A percentile compares a stretch with the other conserved stretches of the same genome.
These are phyloP conservation scores for Trichoderma oligosporum DNA, from an alignment of 2,329 filamentous ascomycete species.

Conservation along the genomic window DNA sequence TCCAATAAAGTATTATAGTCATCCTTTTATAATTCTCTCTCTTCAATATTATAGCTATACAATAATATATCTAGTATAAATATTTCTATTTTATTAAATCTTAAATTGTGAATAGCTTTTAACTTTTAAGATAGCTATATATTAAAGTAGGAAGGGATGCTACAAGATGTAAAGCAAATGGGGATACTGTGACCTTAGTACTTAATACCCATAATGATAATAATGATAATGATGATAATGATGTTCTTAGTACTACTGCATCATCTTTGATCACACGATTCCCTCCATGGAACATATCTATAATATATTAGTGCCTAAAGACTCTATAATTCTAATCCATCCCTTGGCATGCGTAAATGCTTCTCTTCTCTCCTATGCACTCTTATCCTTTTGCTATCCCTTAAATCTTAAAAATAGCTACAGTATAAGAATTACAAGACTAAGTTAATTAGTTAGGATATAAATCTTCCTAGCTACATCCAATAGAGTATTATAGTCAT, in stretches of 20 bases:
- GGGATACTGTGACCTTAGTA: conserved; percentile 34
- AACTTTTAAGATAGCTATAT: conserved; percentile 58
- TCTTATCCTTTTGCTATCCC: conserved; percentile 56
- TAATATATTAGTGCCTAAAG: conserved; percentile 62
- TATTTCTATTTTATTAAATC: conserved; percentile 68
- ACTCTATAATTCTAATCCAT: conserved; percentile 70
- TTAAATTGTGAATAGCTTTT: conserved; percentile 58
- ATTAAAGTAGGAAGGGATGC: conserved; percentile 43
- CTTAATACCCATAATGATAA: background rate
- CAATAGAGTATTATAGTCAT: conserved; percentile 52
- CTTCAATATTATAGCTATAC: conserved; percentile 53
- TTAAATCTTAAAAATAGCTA: conserved; percentile 77
- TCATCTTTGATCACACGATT: too few species aligned
- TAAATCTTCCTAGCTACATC: conserved; percentile 51
- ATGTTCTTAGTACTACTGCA: too few species aligned
- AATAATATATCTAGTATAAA: conserved; percentile 68
- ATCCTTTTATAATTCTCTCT: conserved; percentile 49
- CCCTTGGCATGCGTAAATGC: conserved; percentile 60
- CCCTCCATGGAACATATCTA: too few species aligned
- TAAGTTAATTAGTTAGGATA: conserved; percentile 49
- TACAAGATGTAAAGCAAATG: conserved; percentile 54
- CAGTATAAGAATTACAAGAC: conserved; percentile 63
- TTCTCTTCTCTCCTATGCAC: conserved; percentile 54
- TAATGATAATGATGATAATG: too few species aligned
- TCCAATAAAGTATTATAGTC: conserved; percentile 49